Evolutionary conservation across 2,329 filamentous ascomycete species (phyloP).

Genomic region (Fusarium setosum): DNA sequence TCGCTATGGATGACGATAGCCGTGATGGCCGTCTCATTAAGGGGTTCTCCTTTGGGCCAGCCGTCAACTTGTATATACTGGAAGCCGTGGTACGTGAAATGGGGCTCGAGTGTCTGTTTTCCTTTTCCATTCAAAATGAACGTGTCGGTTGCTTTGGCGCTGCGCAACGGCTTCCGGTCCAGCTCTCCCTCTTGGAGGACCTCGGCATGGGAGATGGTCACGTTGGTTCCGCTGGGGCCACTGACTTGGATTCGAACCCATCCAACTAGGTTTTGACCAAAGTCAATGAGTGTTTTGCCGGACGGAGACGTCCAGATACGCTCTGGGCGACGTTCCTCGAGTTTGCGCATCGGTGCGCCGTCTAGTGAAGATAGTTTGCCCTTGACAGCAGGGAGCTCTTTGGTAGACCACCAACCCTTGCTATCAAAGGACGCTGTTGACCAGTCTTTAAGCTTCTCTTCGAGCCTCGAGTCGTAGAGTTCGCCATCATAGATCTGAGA

Average conservation of each 20-base stretch:
- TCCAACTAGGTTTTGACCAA: constrained; percentile 69
- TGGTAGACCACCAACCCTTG: constrained; percentile 50
- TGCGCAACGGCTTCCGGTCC: constrained; percentile 51
- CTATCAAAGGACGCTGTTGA: constrained; percentile 47
- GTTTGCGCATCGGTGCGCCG: constrained; percentile 53
- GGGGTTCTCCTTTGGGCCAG: constrained; percentile 45
- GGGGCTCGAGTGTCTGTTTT: constrained; percentile 42
- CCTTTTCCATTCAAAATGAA: constrained; percentile 1
- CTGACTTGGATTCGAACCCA: constrained; percentile 54
- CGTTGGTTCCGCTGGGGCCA: constrained; percentile 52
- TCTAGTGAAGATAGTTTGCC: constrained; percentile 47
- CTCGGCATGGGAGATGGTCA: constrained; percentile 64
- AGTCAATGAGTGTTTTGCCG: constrained; percentile 62
- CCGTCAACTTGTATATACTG: constrained; percentile 60
- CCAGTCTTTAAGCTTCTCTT: constrained; percentile 42
- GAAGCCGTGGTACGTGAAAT: constrained; percentile 66
- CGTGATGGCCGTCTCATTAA: constrained; percentile 32
- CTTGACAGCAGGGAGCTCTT: background rate
- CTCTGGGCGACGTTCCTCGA: constrained; percentile 45
- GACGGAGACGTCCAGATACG: constrained; percentile 51
- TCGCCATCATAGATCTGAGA: constrained; percentile 65
- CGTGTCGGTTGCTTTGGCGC: constrained; percentile 55
- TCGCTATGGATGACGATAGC: constrained; percentile 61
- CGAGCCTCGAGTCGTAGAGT: constrained; percentile 57
- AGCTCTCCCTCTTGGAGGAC: constrained; percentile 63